Percentiles rank a stretch among this genome's conserved stretches.
phyloP scores from a whole-genome alignment of 768 basidiomycete species.

The Mycena filopes region DNA sequence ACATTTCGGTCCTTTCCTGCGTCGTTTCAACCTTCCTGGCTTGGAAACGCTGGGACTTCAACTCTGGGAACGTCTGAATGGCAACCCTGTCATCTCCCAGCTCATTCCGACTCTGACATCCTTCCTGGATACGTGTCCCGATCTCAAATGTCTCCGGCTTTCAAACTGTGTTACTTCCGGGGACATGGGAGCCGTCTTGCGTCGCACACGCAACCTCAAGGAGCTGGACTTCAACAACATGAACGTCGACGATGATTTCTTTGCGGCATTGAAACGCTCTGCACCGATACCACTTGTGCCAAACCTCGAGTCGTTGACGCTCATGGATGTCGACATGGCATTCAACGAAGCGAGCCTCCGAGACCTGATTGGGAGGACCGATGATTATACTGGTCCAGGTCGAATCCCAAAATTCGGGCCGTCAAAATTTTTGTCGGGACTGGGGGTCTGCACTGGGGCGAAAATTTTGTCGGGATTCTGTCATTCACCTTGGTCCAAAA shows the following conservation, averaged over 20 bases:
- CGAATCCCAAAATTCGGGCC: background rate
- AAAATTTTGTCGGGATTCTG: constrained; percentile 7
- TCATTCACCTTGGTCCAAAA: background rate
- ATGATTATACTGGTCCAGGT: background rate
- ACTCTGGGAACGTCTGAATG: background rate
- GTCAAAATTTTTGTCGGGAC: constrained; percentile 4
- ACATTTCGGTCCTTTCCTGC: constrained; percentile 20
- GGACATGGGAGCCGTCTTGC: background rate
- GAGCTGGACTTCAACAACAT: background rate
- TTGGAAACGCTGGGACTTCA: constrained; percentile 2
- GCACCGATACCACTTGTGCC: background rate
- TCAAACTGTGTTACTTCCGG: background rate
- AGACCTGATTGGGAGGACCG: constrained; percentile 1
- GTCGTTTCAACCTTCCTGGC: background rate
- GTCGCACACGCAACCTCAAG: background rate
- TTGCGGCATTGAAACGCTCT: background rate
- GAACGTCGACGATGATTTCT: constrained; percentile 14
- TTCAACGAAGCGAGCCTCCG: background rate
- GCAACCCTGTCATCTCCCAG: too few relatives aligned
- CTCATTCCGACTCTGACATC: background rate
- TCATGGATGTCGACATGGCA: background rate
- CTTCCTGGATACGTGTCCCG: background rate
- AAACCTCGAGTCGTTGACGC: constrained; percentile 7
- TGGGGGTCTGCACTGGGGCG: background rate
- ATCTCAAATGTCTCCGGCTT: background rate